Percentiles rank a stretch among this genome's conserved stretches.
phyloP scores from a whole-genome alignment of 352 stramenopile genomes.

The Pythium phragmitis region DNA sequence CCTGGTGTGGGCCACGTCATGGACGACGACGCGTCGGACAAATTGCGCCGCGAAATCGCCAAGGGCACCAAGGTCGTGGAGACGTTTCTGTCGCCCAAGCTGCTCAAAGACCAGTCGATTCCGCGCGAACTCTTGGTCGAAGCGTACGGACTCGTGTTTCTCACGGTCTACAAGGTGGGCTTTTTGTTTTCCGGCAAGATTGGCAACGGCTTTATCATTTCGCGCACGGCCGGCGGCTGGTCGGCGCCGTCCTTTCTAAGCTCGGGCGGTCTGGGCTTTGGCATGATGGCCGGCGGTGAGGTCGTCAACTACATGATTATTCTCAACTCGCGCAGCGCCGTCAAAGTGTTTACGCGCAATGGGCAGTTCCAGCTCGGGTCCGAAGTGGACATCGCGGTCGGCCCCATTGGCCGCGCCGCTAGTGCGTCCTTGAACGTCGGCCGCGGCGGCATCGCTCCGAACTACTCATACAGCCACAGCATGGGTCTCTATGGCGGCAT shows the following conservation, averaged over 20 bases:
- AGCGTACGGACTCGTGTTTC: conserved; percentile 73
- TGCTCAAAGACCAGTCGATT: conserved; percentile 85
- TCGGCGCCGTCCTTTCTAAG: conserved; percentile 72
- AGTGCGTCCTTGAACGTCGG: conserved; percentile 66
- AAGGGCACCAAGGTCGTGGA: conserved; percentile 66
- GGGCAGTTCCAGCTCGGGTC: conserved; percentile 75
- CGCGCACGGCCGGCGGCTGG: conserved; percentile 66
- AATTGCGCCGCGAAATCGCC: conserved; percentile 65
- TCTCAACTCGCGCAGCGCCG: conserved; percentile 63
- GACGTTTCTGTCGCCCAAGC: conserved; percentile 66
- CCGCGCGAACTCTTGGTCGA: conserved; percentile 69
- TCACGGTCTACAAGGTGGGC: conserved; percentile 82
- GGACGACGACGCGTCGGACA: conserved; percentile 49
- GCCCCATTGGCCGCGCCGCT: conserved; percentile 65
- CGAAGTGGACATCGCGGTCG: conserved; percentile 68
- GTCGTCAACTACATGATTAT: conserved; percentile 85
- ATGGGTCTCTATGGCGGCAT: conserved; percentile 74
- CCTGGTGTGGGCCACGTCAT: conserved; percentile 49
- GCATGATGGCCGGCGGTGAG: conserved; percentile 83
- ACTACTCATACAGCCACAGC: conserved; percentile 83
- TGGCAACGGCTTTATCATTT: conserved; percentile 77
- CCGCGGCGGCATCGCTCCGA: conserved; percentile 56
- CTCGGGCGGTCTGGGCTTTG: conserved; percentile 71
- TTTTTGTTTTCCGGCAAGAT: conserved; percentile 81
- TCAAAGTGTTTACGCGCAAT: conserved; percentile 81